Evolutionary conservation across 2,329 filamentous ascomycete species (phyloP).

Genomic region (Keithomyces neogunnii): DNA sequence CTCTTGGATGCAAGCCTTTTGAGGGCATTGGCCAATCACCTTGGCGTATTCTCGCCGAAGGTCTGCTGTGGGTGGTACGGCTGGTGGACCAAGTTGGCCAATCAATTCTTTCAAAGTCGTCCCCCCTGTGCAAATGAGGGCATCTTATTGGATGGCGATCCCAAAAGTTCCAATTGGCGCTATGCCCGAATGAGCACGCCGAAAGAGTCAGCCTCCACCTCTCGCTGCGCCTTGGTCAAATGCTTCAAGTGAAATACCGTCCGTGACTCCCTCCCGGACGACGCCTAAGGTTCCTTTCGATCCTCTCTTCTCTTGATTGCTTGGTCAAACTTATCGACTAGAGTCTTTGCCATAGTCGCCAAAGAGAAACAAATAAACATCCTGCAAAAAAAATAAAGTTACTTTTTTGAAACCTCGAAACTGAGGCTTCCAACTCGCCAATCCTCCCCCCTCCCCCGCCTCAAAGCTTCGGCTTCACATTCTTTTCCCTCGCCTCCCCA

Average conservation of each 20-base stretch:
- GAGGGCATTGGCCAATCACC: constrained; percentile 24
- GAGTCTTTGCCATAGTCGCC: background rate
- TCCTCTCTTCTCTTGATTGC: constrained; percentile 8
- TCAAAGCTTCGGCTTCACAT: constrained; percentile 5
- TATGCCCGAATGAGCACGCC: constrained; percentile 34
- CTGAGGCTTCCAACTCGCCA: background rate
- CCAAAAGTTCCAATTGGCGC: constrained; percentile 13
- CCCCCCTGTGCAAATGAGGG: constrained; percentile 1
- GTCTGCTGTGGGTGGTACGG: constrained; percentile 16
- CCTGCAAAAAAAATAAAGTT: background rate
- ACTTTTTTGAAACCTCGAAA: background rate
- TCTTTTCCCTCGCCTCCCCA: background rate
- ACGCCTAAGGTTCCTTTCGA: constrained; percentile 23
- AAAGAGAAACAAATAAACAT: background rate
- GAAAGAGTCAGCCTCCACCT: constrained; percentile 30
- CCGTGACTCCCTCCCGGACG: constrained; percentile 22
- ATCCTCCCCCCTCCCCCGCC: background rate
- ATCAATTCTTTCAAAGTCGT: constrained; percentile 11
- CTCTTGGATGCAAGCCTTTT: constrained; percentile 10
- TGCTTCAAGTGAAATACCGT: constrained; percentile 24
- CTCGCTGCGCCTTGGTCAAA: constrained; percentile 22
- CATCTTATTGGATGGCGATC: constrained; percentile 19
- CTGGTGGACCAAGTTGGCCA: constrained; percentile 14
- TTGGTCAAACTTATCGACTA: constrained; percentile 4
- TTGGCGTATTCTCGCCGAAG: constrained; percentile 25